These are phyloP conservation scores for Fusarium sulawesiense DNA, from an alignment of 2,329 filamentous ascomycete species.

Conservation along the genomic window DNA sequence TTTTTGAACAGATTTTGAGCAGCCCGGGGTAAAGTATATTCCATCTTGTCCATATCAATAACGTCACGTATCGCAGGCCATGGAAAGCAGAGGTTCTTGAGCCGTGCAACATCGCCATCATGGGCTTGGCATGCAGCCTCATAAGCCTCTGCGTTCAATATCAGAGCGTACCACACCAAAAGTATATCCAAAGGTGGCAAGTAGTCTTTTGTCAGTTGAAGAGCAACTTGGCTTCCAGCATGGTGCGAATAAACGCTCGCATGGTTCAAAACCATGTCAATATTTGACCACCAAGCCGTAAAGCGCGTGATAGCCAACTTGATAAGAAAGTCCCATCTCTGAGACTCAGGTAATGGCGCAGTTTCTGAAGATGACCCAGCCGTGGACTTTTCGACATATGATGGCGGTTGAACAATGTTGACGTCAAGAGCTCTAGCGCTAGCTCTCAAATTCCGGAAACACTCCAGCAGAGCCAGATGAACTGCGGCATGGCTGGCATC, in stretches of 20 bases:
- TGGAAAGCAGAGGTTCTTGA: slow-evolving; percentile 31
- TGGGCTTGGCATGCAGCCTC: slow-evolving; percentile 13
- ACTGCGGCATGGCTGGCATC: slow-evolving; percentile 31
- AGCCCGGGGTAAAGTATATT: slow-evolving; percentile 7
- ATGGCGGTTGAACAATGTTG: slow-evolving; percentile 2
- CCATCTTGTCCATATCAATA: slow-evolving; percentile 21
- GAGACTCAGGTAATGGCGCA: slow-evolving; percentile 1
- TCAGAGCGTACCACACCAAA: slow-evolving; percentile 29
- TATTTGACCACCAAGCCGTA: slow-evolving; percentile 28
- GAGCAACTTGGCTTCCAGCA: slow-evolving; percentile 13
- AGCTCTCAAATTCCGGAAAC: slow-evolving; percentile 18
- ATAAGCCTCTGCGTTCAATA: slow-evolving; percentile 11
- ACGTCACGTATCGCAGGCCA: slow-evolving; percentile 32
- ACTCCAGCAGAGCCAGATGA: slow-evolving; percentile 27
- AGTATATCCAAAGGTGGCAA: slow-evolving; percentile 27
- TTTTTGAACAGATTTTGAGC: slow-evolving; percentile 30
- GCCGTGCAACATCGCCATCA: not conserved
- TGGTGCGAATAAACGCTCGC: slow-evolving; percentile 19
- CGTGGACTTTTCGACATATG: slow-evolving; percentile 1
- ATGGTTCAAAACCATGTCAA: slow-evolving; percentile 22
- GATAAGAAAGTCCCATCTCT: slow-evolving; percentile 31
- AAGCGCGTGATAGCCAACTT: slow-evolving; percentile 26
- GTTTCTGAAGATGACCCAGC: not conserved
- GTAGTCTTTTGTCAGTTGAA: slow-evolving; percentile 27
- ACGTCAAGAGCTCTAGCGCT: slow-evolving; percentile 18